These are phyloP conservation scores for Cymbopogon citratus DNA, from an alignment of 176 grass and related monocot species.

Conservation along the genomic window DNA sequence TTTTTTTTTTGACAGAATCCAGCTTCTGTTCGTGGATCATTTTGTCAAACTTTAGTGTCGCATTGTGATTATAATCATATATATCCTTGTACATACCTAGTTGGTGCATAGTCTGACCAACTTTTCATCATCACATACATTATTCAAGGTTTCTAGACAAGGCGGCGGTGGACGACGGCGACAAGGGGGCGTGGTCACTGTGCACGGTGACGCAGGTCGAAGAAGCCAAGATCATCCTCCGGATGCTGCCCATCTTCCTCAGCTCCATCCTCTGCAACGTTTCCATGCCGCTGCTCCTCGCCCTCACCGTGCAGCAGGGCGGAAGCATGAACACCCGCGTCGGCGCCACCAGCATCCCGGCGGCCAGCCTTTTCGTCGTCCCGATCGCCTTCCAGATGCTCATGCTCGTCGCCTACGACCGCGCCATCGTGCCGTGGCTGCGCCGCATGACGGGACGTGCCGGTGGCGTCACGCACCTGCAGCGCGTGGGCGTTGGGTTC, in stretches of 20 bases:
- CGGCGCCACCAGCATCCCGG: constrained; percentile 36
- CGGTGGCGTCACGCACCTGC: constrained; percentile 49
- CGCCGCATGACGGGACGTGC: constrained; percentile 29
- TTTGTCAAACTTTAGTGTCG: too few relatives aligned
- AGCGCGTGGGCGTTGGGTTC: constrained; percentile 52
- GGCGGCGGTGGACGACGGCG: too few relatives aligned
- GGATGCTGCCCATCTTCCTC: constrained; percentile 64
- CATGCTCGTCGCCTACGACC: constrained; percentile 51
- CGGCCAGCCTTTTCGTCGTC: constrained; percentile 56
- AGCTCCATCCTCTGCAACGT: constrained; percentile 44
- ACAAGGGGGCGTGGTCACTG: too few relatives aligned
- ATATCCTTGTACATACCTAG: too few relatives aligned
- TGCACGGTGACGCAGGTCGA: constrained; percentile 63
- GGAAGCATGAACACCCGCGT: constrained; percentile 50
- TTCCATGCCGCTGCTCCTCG: constrained; percentile 45
- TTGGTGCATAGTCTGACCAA: too few relatives aligned
- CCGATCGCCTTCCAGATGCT: constrained; percentile 55
- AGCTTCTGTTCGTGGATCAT: too few relatives aligned
- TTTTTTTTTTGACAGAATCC: too few relatives aligned
- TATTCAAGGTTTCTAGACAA: constrained; percentile 20
- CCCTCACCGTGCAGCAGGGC: constrained; percentile 60
- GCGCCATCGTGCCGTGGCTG: constrained; percentile 36
- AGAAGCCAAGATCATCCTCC: constrained; percentile 75
- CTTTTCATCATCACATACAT: too few relatives aligned
- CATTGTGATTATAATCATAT: too few relatives aligned